These are phyloP conservation scores for Radiomyces spectabilis DNA, from an alignment of 192 early-diverging fungal species.

Conservation along the genomic window DNA sequence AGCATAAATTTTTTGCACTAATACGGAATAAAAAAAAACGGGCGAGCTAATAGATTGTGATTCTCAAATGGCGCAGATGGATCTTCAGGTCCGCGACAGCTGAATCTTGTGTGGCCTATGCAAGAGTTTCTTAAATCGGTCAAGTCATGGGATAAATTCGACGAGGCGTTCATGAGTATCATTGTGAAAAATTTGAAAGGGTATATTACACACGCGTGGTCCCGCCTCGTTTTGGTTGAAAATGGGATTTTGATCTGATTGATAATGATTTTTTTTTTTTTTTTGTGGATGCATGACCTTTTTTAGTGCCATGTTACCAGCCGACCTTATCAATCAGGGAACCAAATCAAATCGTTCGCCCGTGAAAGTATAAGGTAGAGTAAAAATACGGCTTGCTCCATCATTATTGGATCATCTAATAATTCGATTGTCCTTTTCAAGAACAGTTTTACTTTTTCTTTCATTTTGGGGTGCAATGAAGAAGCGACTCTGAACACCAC, in stretches of 20 bases:
- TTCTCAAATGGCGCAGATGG: constrained; percentile 12
- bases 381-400: no score
- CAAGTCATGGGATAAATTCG: constrained; percentile 76
- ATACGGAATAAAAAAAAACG: background rate
- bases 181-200: constrained; percentile 52
- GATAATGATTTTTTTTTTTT: no score
- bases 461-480: no score
- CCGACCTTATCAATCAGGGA: constrained; percentile 5
- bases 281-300: no score
- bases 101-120: constrained; percentile 78
- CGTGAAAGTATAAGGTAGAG: background rate
- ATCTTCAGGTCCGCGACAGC: constrained; percentile 42
- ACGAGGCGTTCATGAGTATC: constrained; percentile 58
- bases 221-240: no score
- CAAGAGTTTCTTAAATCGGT: constrained; percentile 77
- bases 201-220: no score
- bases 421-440: no score
- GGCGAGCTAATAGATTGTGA: background rate
- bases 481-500: no score
- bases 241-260: no score
- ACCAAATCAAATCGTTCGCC: constrained; percentile 3
- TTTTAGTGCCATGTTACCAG: constrained; percentile 7
- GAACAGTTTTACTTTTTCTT: no score
- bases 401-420: no score
- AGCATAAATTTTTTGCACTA: background rate